A percentile compares a stretch with the other conserved stretches of the same genome.
phyloP scores from a whole-genome alignment of 768 basidiomycete genomes.

The Leucocoprinus sp. region DNA sequence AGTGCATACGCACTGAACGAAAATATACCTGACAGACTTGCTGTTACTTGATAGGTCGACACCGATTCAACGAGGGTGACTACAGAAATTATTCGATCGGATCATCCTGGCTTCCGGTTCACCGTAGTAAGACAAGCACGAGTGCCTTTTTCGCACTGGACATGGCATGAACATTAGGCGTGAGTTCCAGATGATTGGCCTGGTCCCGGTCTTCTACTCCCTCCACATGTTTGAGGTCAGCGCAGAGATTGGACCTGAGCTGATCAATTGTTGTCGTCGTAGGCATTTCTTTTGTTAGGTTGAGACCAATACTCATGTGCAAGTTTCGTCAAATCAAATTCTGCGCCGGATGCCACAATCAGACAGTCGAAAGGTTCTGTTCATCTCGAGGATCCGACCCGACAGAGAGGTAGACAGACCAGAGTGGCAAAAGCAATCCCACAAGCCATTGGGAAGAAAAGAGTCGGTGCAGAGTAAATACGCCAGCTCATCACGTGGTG shows the following conservation, averaged over 20 bases:
- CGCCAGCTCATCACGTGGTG: conserved; percentile 3
- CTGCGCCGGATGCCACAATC: conserved; percentile 28
- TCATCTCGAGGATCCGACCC: conserved; percentile 24
- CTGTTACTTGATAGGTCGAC: conserved; percentile 22
- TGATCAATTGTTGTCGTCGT: conserved; percentile 56
- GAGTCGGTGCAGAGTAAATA: not conserved
- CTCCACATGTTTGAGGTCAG: too few relatives aligned
- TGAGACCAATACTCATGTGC: conserved; percentile 42
- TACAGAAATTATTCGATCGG: conserved; percentile 62
- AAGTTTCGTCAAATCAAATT: conserved; percentile 56
- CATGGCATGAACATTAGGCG: not conserved
- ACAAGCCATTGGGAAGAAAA: not conserved
- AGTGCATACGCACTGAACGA: conserved; percentile 4
- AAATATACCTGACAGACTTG: conserved; percentile 3
- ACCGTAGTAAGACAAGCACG: too few relatives aligned
- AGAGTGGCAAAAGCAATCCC: conserved; percentile 4
- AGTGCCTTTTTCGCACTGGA: conserved; percentile 57
- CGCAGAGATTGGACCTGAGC: too few relatives aligned
- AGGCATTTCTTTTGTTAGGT: conserved; percentile 46
- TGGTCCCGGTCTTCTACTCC: conserved; percentile 52
- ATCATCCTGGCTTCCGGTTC: conserved; percentile 40
- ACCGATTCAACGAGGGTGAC: conserved; percentile 55
- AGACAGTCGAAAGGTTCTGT: conserved; percentile 47
- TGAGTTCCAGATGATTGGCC: conserved; percentile 12
- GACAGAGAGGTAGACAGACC: conserved; percentile 13